Base-by-base conservation (phyloP, 2,329 filamentous ascomycete genomes). In the Bisporella sp. region DNA sequence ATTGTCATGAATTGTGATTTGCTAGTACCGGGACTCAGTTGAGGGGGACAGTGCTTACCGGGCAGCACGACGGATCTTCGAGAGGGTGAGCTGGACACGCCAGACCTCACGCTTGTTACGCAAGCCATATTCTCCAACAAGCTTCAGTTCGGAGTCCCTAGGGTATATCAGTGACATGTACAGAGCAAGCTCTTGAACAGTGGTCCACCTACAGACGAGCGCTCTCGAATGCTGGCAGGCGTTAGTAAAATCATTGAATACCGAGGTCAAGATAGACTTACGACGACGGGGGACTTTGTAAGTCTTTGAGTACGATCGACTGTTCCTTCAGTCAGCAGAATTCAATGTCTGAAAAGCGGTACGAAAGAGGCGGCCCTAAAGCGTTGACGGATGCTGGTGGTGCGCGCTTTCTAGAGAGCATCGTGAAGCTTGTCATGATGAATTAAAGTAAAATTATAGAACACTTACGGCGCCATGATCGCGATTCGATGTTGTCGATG, bases 81-180 rank as follows among this genome's bases (percentile, higher is more conserved):
- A 97, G 72, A 99, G 87, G 71, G 92, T 96, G 76, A 99, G 87
- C 84, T 89, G 86, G 78, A 99, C 93, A 78, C 93, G 90, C 93
- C 93, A 99, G 73, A 99, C 93, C 84, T 99, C 93, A 82, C 93
- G 92, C 90, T 99, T 99, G 84, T 99, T 99, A 79, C 91, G 89
- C 69, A 99, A 89, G 79, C 93, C 93, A 83, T 95, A 99, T 82
- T 99, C 93, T 78, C 93, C 93, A 70, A 99, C 92, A 77, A 93
- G 87, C 88, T 99, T 99, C 77, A 99, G 80, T 82, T 99, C 93
- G 71, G 91, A 89, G 82, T 99, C 93, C 81, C 93, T 97, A 80
- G 71, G 63, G 68, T 65, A 71, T 69, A 79, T 87, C 82, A 87
- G 86, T 87, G 92, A 96, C 91, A 73, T 97, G 79, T 91, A 84